These are phyloP conservation scores for Schwanniomyces occidentalis DNA, from an alignment of 805 yeast genomes.

Conservation along the genomic window DNA sequence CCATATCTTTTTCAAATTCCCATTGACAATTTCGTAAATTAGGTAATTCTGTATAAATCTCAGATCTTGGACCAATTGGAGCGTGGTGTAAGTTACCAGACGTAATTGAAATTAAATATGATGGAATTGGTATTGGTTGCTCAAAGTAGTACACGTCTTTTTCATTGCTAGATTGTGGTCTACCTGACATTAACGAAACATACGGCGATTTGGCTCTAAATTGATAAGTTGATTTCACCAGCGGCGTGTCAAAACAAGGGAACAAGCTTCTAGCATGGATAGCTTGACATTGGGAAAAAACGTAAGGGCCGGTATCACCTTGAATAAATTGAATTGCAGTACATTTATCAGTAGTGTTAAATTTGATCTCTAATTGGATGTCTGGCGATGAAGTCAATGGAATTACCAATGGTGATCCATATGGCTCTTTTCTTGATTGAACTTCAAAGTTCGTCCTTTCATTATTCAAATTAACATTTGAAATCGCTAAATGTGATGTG, in stretches of 20 bases:
- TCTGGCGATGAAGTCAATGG: conserved; percentile 6
- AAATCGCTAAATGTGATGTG: conserved; percentile 25
- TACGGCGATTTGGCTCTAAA: conserved; percentile 26
- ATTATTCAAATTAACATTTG: conserved; percentile 20
- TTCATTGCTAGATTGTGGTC: conserved; percentile 15
- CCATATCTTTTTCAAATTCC: conserved; percentile 39
- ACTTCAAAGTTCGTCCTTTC: conserved; percentile 8
- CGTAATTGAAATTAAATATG: conserved; percentile 35
- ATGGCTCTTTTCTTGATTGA: conserved; percentile 17
- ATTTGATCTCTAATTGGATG: conserved; percentile 18
- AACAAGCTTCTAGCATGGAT: conserved; percentile 37
- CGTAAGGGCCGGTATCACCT: conserved; percentile 34
- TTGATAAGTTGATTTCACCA: conserved; percentile 27
- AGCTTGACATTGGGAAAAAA: conserved; percentile 38
- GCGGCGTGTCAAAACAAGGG: conserved; percentile 40
- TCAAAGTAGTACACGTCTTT: conserved; percentile 22
- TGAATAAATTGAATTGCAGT: conserved; percentile 37
- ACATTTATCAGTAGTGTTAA: conserved; percentile 29
- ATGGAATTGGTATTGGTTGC: conserved; percentile 37
- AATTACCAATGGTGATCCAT: conserved; percentile 27
- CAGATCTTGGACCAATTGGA: conserved; percentile 35
- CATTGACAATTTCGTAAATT: conserved; percentile 29
- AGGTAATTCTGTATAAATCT: conserved; percentile 28
- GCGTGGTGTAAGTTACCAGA: conserved; percentile 31
- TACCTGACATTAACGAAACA: conserved; percentile 31